Evolutionary conservation across 2,329 filamentous ascomycete species (phyloP).

Genomic region (Clarireedia monteithiana): DNA sequence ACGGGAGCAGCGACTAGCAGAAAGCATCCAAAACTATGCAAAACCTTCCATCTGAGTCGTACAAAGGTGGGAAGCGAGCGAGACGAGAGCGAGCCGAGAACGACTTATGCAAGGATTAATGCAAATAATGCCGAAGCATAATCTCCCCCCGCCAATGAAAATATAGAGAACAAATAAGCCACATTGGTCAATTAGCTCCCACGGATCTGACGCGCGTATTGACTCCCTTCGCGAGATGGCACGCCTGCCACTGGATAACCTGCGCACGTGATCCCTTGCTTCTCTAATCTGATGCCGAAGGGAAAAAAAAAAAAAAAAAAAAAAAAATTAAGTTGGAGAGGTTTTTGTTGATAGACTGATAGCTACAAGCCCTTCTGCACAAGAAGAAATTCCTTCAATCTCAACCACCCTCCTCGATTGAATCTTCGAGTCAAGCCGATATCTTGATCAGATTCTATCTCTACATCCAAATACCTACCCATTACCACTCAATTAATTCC

Average conservation of each 20-base stretch:
- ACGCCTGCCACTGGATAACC: not conserved
- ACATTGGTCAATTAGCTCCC: not conserved
- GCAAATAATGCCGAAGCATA: not conserved
- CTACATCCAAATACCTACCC: not conserved
- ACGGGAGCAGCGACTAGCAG: too few relatives aligned
- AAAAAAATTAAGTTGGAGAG: too few relatives aligned
- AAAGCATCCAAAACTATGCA: too few relatives aligned
- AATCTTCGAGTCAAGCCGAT: too few relatives aligned
- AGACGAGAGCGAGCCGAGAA: not conserved
- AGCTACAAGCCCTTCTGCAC: not conserved
- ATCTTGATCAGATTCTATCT: not conserved
- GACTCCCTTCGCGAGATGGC: not conserved
- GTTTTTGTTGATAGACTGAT: constrained; percentile 1
- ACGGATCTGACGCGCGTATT: not conserved
- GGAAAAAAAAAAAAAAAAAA: too few relatives aligned
- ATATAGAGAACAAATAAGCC: not conserved
- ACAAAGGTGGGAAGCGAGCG: too few relatives aligned
- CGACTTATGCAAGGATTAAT: not conserved
- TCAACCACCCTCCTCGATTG: too few relatives aligned
- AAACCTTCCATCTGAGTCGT: too few relatives aligned
- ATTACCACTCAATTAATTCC: not conserved
- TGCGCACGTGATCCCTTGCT: too few relatives aligned
- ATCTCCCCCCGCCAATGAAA: not conserved
- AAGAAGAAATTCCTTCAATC: too few relatives aligned
- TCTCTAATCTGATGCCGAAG: too few relatives aligned